Evolutionary conservation across 129 eudicot genomes (phyloP).

Genomic region (Pulicaria dysenterica): DNA sequence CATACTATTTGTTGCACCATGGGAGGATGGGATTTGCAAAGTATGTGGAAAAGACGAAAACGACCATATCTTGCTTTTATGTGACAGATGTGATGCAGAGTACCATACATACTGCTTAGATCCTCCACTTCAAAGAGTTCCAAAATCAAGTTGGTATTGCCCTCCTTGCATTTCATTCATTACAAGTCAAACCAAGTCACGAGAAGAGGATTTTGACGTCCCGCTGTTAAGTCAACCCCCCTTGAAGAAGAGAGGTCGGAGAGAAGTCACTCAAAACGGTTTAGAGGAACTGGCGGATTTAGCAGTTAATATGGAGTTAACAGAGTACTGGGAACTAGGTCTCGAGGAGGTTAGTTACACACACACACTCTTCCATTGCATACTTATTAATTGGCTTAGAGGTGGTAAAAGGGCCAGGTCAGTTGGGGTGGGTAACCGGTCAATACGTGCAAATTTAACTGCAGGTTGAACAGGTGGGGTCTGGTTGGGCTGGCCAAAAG

Average conservation of each 20-base stretch:
- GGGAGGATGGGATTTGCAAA: constrained; percentile 96
- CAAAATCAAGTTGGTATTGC: constrained; percentile 95
- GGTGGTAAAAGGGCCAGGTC: no score
- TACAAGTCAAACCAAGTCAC: constrained; percentile 38
- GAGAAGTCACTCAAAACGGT: constrained; percentile 48
- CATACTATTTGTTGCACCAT: constrained; percentile 77
- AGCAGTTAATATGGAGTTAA: constrained; percentile 63
- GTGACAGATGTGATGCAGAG: constrained; percentile 93
- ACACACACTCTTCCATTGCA: neutral
- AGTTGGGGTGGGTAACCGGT: no score
- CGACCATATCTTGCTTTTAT: constrained; percentile 78
- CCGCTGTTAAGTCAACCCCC: constrained; percentile 24
- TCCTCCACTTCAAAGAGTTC: constrained; percentile 91
- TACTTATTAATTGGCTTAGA: neutral
- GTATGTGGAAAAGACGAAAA: constrained; percentile 96
- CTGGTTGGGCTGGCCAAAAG: no score
- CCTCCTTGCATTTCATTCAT: constrained; percentile 77
- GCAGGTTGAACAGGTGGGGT: no score
- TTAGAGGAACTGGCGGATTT: constrained; percentile 55
- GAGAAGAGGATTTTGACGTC: constrained; percentile 30
- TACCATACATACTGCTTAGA: constrained; percentile 86
- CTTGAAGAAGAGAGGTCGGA: constrained; percentile 44
- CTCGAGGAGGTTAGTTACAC: constrained; percentile 66
- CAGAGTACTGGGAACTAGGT: constrained; percentile 81
- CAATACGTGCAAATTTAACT: no score